A percentile compares a stretch with the other conserved stretches of the same genome.
These are phyloP conservation scores for Pseudocercospora crystallina DNA, from an alignment of 2,329 filamentous ascomycete genomes.

Conservation along the genomic window DNA sequence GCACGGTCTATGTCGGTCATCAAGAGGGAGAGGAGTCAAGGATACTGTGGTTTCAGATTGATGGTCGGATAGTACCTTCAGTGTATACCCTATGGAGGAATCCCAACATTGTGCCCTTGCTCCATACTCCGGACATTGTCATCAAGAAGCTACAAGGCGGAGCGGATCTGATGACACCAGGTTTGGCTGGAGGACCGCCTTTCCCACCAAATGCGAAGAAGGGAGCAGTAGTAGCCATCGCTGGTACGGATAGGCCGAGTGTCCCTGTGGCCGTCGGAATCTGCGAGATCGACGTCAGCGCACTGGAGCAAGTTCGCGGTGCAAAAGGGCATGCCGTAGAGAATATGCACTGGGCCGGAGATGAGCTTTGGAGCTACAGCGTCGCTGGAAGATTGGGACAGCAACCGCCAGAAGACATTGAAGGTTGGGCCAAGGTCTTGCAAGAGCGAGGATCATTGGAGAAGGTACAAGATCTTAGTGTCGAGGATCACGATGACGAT, in stretches of 20 bases:
- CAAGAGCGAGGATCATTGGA: constrained; percentile 39
- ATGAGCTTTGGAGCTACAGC: constrained; percentile 68
- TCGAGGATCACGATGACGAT: constrained; percentile 44
- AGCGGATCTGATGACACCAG: constrained; percentile 69
- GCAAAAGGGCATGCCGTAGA: constrained; percentile 64
- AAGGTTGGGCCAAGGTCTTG: constrained; percentile 49
- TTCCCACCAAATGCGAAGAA: constrained; percentile 61
- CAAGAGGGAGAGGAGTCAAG: constrained; percentile 58
- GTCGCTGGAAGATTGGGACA: constrained; percentile 54
- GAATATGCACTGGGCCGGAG: constrained; percentile 66
- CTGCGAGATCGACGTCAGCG: constrained; percentile 63
- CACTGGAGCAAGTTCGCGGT: constrained; percentile 57
- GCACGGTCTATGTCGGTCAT: constrained; percentile 64
- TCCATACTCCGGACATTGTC: constrained; percentile 63
- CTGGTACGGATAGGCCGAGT: constrained; percentile 57
- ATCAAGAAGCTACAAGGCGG: constrained; percentile 64
- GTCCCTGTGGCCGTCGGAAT: constrained; percentile 64
- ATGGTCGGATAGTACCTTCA: constrained; percentile 54
- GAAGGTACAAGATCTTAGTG: constrained; percentile 43
- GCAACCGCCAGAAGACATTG: constrained; percentile 53
- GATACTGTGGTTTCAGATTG: constrained; percentile 64
- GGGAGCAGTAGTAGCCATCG: constrained; percentile 63
- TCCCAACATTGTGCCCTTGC: constrained; percentile 58
- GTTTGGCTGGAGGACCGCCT: constrained; percentile 62
- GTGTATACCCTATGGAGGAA: constrained; percentile 69